Evolutionary conservation across 768 basidiomycete species (phyloP), one percentile per base, ranked within the genome.

Genomic region (Glaciozyma antarctica): DNA sequence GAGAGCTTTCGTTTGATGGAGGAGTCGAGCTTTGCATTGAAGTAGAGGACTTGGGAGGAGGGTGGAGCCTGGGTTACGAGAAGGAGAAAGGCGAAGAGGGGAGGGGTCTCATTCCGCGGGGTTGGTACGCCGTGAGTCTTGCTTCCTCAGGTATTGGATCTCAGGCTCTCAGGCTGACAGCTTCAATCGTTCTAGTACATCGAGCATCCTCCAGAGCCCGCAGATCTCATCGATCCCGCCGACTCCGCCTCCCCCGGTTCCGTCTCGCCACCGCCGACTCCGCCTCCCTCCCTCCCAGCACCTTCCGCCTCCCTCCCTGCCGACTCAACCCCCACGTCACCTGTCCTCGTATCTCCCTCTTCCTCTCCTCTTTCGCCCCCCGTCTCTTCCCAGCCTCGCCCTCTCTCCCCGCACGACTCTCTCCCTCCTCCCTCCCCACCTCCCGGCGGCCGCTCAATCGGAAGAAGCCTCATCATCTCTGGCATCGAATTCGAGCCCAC

Each of bases 401-500:
- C 41, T 7, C 28, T 32, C 44, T 44, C 32, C 45, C 15, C 5
- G 26, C 6, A 2, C 58, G 53, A 54, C 28, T 21, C 47, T 5
- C 21, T 21, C 47, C 6, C 19, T 9, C 13, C n/a, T 12, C 26
- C 49, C 13, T 24, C 49, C 24, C 26, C 49, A 15, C 13, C 26
- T 15, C n/a, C 26, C 49, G 21, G n/a, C 3, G n/a, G 49, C 13
- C 49, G 49, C 49, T 44, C 56, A 24, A 58, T 69, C 54, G 60
- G 62, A 1, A 30, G 68, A 2, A 59, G 61, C 21, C 26, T 69
- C 43, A 52, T 66, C n/a, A 44, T 69, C 10, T 61, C 59, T 10
- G 68, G 68, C 2, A 61, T 56, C 24, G 62, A 66, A 41, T 69
- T 69, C 41, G 68, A 69, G 47, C 68, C 67, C 24, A 57, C 30